These are phyloP conservation scores for Lactarius tabidus DNA, from an alignment of 768 basidiomycete genomes.

Conservation along the genomic window DNA sequence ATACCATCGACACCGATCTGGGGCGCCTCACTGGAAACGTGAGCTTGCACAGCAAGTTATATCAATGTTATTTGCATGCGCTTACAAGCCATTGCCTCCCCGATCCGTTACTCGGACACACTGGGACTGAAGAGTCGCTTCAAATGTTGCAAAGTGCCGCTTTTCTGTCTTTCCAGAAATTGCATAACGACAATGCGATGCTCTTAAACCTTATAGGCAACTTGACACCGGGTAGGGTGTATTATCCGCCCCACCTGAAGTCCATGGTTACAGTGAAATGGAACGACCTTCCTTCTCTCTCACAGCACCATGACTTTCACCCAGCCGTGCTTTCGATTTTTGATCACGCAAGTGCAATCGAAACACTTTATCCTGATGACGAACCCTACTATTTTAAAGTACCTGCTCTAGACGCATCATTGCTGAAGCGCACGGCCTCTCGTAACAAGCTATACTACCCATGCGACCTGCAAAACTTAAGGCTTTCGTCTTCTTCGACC, in stretches of 20 bases:
- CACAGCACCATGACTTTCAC: slow-evolving; percentile 14
- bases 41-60: slow-evolving; percentile 33
- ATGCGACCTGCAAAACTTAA: neutral
- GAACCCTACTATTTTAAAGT: neutral
- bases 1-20: slow-evolving; percentile 32
- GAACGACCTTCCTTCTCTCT: slow-evolving; percentile 4
- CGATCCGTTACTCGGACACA: slow-evolving; percentile 42
- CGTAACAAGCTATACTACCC: slow-evolving; percentile 10
- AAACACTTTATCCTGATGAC: neutral
- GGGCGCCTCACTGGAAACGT: slow-evolving; percentile 32
- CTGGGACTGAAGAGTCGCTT: slow-evolving; percentile 44
- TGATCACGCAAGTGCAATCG: neutral
- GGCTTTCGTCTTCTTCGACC: slow-evolving; percentile 20
- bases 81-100: slow-evolving; percentile 39
- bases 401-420: too few relatives aligned
- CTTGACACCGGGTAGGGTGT: slow-evolving; percentile 5
- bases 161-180: slow-evolving; percentile 39
- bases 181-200: slow-evolving; percentile 15
- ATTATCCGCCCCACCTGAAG: slow-evolving; percentile 1
- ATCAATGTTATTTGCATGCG: slow-evolving; percentile 43
- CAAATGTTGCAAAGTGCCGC: slow-evolving; percentile 37
- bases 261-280: slow-evolving; percentile 7
- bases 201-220: slow-evolving; percentile 1
- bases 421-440: neutral
- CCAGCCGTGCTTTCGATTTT: neutral